phyloP scores from a whole-genome alignment of 2,329 filamentous ascomycete species.

The Fusarium sp. region DNA sequence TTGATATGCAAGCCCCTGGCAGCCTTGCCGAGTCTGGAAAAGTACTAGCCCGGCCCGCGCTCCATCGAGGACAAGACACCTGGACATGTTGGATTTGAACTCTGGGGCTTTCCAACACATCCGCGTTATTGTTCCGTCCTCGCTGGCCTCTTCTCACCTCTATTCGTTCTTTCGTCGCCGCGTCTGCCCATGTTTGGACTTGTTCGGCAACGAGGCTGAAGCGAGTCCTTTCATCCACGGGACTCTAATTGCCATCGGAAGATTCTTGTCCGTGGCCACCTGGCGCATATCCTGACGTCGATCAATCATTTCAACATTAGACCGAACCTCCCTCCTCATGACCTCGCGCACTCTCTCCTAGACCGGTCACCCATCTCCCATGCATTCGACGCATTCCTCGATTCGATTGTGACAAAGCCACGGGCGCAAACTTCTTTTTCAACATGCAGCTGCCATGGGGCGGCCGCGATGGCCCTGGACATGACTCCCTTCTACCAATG shows the following conservation, averaged over 20 bases:
- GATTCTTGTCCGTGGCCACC: constrained; percentile 22
- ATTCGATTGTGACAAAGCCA: constrained; percentile 31
- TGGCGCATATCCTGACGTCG: constrained; percentile 28
- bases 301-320: constrained; percentile 18
- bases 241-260: constrained; percentile 16
- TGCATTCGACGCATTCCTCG: constrained; percentile 32
- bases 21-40: constrained; percentile 40
- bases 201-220: constrained; percentile 20
- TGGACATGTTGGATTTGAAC: constrained; percentile 38
- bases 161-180: background rate
- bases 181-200: constrained; percentile 27
- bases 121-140: constrained; percentile 24
- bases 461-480: constrained; percentile 45
- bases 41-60: constrained; percentile 41
- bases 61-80: constrained; percentile 39
- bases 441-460: constrained; percentile 53
- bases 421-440: constrained; percentile 28
- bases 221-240: constrained; percentile 14
- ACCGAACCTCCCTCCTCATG: constrained; percentile 34
- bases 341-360: constrained; percentile 35
- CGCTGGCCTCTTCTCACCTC: constrained; percentile 28
- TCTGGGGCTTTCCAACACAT: constrained; percentile 18
- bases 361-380: constrained; percentile 28
- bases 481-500: constrained; percentile 48
- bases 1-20: constrained; percentile 42